A percentile compares a stretch with the other conserved stretches of the same genome.
These are phyloP conservation scores for Monosporascus sp. DNA, from an alignment of 2,329 filamentous ascomycete genomes.

Conservation along the genomic window DNA sequence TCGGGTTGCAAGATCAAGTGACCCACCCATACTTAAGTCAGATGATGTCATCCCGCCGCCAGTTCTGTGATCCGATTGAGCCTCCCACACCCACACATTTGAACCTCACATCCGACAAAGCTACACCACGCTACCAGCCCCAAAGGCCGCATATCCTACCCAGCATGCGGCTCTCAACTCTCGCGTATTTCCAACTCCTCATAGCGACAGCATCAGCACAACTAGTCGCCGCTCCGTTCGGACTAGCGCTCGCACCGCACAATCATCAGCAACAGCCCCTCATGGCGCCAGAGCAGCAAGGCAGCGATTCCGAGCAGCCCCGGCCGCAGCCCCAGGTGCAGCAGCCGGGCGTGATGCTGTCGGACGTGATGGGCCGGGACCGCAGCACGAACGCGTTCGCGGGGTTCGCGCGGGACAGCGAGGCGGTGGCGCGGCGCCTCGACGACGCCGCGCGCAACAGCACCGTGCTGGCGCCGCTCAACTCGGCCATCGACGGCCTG, in stretches of 20 bases:
- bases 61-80: too few species aligned
- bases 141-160: not conserved
- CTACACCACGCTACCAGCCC: too few species aligned
- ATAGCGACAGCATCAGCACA: not conserved
- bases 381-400: slow-evolving; percentile 81
- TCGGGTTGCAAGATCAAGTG: too few species aligned
- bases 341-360: slow-evolving; percentile 59
- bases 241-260: not conserved
- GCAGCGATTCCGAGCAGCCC: slow-evolving; percentile 2
- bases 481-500: slow-evolving; percentile 70
- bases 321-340: slow-evolving; percentile 13
- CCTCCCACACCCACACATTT: too few species aligned
- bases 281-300: not conserved
- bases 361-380: slow-evolving; percentile 77
- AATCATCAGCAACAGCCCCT: not conserved
- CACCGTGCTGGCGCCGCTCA: slow-evolving; percentile 82
- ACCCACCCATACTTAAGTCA: too few species aligned
- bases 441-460: slow-evolving; percentile 63
- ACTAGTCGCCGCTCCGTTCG: not conserved
- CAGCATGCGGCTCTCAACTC: not conserved
- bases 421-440: slow-evolving; percentile 62
- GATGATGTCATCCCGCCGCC: too few species aligned
- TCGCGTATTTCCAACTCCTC: not conserved
- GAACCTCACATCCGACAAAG: too few species aligned
- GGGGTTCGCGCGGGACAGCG: slow-evolving; percentile 70